phyloP scores from a whole-genome alignment of 2,329 filamentous ascomycete genomes.

The Juglanconis oblonga region DNA sequence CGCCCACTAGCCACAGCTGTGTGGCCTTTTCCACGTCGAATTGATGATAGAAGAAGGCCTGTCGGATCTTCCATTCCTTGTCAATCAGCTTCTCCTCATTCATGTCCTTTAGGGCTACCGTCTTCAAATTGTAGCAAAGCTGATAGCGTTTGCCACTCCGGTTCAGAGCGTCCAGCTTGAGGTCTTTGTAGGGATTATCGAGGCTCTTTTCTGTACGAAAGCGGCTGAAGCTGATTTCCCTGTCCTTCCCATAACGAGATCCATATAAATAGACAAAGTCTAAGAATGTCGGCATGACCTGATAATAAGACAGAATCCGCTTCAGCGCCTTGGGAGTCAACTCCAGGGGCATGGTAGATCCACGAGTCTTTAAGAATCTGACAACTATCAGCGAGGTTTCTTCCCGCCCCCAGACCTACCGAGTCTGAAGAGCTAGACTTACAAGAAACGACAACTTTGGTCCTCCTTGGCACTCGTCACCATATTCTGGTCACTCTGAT shows the following conservation, averaged over 20 bases:
- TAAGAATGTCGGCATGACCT: constrained; percentile 37
- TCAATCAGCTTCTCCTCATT: not conserved
- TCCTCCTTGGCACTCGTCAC: not conserved
- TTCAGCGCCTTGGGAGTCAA: not conserved
- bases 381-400: not conserved
- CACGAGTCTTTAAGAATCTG: not conserved
- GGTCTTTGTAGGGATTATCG: constrained; percentile 11
- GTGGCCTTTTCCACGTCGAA: not conserved
- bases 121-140: constrained; percentile 6
- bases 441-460: not conserved
- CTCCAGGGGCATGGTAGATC: not conserved
- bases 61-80: constrained; percentile 6
- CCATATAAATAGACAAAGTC: constrained; percentile 39
- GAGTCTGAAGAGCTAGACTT: not conserved
- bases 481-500: not conserved
- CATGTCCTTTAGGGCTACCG: not conserved
- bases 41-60: constrained; percentile 2
- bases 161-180: constrained; percentile 23
- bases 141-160: constrained; percentile 34
- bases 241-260: constrained; percentile 23
- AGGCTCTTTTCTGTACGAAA: constrained; percentile 33
- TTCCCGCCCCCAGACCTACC: too few relatives aligned
- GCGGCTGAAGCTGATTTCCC: constrained; percentile 32
- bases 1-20: constrained; percentile 36
- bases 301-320: constrained; percentile 31